Evolutionary conservation across 495 filamentous ascomycete species (phyloP).

Genomic region (Tuber aestivum): DNA sequence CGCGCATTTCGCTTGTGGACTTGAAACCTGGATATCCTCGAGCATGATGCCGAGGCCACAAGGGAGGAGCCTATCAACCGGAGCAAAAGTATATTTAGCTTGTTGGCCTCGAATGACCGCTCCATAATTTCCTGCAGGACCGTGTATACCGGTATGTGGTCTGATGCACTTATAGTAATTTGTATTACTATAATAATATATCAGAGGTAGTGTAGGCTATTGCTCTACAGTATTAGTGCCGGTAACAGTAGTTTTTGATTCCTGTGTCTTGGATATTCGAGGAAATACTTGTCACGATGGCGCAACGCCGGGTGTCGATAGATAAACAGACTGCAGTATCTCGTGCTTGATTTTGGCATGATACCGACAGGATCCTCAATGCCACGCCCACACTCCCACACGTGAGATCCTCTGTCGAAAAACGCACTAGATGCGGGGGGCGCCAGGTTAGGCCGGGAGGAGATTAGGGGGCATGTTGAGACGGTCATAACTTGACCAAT

Average conservation of each 20-base stretch:
- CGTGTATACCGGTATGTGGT: neutral
- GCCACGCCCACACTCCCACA: neutral
- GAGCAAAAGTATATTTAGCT: neutral
- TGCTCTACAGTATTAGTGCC: neutral
- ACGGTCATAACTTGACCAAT: neutral
- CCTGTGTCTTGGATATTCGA: neutral
- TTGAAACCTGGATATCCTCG: conserved; percentile 3
- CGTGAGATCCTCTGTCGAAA: neutral
- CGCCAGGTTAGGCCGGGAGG: too few species aligned
- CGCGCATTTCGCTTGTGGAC: neutral
- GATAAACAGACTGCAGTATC: neutral
- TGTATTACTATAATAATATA: neutral
- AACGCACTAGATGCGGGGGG: neutral
- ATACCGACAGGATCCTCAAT: neutral
- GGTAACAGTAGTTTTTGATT: neutral
- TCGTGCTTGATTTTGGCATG: neutral
- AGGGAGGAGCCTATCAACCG: neutral
- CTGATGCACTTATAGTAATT: neutral
- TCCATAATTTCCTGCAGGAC: neutral
- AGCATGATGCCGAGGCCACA: neutral
- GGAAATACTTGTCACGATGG: neutral
- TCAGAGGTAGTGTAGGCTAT: neutral
- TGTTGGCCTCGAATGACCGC: neutral
- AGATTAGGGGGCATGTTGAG: neutral
- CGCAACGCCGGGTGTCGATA: neutral